A percentile compares a stretch with the other conserved stretches of the same genome.
Conservation (phyloP, 2,329 filamentous ascomycete genomes). For the Chrysoporthe austroafricana region DNA sequence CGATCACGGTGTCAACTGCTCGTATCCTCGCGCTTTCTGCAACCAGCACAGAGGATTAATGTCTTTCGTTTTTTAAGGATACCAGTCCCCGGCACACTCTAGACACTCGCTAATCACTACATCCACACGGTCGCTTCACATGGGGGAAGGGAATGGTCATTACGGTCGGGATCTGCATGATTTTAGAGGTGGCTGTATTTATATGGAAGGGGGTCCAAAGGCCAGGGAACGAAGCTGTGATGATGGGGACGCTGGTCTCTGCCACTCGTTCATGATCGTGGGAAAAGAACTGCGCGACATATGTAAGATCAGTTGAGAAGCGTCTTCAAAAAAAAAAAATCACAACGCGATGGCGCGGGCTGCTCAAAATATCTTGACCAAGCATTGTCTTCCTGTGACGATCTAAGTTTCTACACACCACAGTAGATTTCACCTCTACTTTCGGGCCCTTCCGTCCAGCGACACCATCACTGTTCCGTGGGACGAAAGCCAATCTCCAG, state of each 20-base stretch:
- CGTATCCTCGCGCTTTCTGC: conserved; percentile 15
- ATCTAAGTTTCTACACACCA: neutral
- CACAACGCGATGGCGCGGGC: neutral
- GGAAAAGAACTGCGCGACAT: conserved; percentile 6
- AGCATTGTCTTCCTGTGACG: neutral
- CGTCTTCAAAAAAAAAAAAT: neutral
- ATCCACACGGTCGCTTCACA: conserved; percentile 26
- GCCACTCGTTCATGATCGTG: conserved; percentile 4
- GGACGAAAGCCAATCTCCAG: neutral
- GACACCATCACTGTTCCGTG: conserved; percentile 6
- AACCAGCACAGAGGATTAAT: conserved; percentile 21
- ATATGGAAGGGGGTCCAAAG: neutral
- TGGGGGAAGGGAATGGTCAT: conserved; percentile 1
- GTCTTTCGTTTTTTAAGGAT: conserved; percentile 25
- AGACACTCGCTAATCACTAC: conserved; percentile 27
- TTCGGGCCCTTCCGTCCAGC: conserved; percentile 2
- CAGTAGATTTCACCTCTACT: neutral
- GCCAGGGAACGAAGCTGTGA: conserved; percentile 10
- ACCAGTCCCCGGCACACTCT: conserved; percentile 20
- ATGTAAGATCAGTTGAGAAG: conserved; percentile 16
- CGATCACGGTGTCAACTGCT: conserved; percentile 24
- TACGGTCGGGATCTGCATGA: conserved; percentile 11
- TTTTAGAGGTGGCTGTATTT: conserved; percentile 23
- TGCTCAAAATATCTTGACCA: neutral
- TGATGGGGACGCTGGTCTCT: neutral